Evolutionary conservation across 352 stramenopile species (phyloP).

Genomic region (Pythium periplocum): DNA sequence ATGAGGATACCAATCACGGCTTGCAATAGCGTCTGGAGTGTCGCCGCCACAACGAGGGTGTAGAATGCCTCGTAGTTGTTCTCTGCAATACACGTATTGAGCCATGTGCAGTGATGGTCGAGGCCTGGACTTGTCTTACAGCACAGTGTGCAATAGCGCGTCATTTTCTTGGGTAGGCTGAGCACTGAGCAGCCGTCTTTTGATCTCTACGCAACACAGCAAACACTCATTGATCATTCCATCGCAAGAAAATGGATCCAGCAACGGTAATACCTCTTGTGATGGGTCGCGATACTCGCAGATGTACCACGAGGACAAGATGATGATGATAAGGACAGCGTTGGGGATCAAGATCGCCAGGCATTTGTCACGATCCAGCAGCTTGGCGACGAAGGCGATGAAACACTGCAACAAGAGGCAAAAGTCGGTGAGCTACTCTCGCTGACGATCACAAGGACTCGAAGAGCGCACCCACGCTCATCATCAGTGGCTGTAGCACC

Average conservation of each 20-base stretch:
- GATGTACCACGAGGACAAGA: slow-evolving; percentile 58
- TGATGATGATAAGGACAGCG: slow-evolving; percentile 40
- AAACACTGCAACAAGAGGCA: slow-evolving; percentile 38
- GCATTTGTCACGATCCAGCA: slow-evolving; percentile 37
- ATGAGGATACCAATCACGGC: slow-evolving; percentile 68
- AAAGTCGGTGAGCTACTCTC: too few species aligned
- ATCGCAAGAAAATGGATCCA: too few species aligned
- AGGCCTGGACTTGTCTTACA: slow-evolving; percentile 77
- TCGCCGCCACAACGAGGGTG: slow-evolving; percentile 56
- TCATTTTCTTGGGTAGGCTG: slow-evolving; percentile 48
- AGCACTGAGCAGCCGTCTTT: slow-evolving; percentile 31
- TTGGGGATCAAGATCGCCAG: slow-evolving; percentile 65
- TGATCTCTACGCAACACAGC: slow-evolving; percentile 20
- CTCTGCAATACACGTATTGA: slow-evolving; percentile 84
- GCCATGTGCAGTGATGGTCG: slow-evolving; percentile 85
- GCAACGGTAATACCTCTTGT: slow-evolving; percentile 24
- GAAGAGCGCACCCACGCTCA: slow-evolving; percentile 33
- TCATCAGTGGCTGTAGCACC: slow-evolving; percentile 65
- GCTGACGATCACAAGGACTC: slow-evolving; percentile 1
- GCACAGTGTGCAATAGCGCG: slow-evolving; percentile 78
- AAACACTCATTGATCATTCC: too few species aligned
- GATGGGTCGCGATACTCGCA: slow-evolving; percentile 64
- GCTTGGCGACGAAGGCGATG: slow-evolving; percentile 49
- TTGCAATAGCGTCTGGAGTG: slow-evolving; percentile 54
- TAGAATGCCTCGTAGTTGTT: slow-evolving; percentile 86